Conservation (phyloP, 2,329 filamentous ascomycete species). For the Cordyceps javanica region DNA sequence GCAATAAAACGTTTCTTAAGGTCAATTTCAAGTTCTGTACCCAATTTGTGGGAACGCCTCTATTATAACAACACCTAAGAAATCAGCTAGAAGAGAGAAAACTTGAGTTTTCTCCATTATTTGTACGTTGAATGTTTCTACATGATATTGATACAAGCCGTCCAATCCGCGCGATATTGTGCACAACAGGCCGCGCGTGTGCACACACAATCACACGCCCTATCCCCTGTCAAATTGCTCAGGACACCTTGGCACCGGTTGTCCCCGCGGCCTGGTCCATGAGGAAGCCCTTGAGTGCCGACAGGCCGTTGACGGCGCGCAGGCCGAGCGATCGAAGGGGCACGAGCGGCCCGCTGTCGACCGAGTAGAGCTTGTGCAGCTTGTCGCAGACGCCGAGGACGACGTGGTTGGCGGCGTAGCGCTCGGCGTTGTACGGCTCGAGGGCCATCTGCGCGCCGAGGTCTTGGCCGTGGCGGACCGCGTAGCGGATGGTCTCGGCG, state of each 20-base stretch:
- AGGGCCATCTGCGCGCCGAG: slow-evolving; percentile 73
- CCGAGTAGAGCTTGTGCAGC: slow-evolving; percentile 86
- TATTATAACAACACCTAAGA: no score
- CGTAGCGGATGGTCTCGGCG: slow-evolving; percentile 65
- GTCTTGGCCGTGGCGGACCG: slow-evolving; percentile 79
- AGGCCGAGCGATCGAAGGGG: slow-evolving; percentile 73
- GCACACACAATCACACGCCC: no score
- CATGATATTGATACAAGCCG: slow-evolving; percentile 11
- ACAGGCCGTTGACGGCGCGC: slow-evolving; percentile 66
- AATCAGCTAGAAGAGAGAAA: no score
- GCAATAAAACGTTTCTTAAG: slow-evolving; percentile 23
- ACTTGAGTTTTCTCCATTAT: no score
- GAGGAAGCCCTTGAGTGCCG: slow-evolving; percentile 73
- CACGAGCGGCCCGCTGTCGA: slow-evolving; percentile 71
- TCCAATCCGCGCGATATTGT: no score
- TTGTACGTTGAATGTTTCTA: no score
- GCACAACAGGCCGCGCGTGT: no score
- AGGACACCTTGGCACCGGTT: slow-evolving; percentile 41
- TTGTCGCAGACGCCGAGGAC: slow-evolving; percentile 81
- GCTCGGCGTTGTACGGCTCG: slow-evolving; percentile 72
- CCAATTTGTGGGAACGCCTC: no score
- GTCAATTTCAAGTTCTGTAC: slow-evolving; percentile 1
- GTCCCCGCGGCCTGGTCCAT: slow-evolving; percentile 67
- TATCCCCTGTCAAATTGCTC: no score
- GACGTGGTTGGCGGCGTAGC: slow-evolving; percentile 76